Percentiles rank a stretch among this genome's conserved stretches.
These are phyloP conservation scores for Aspergillus nidulans DNA, from an alignment of 495 filamentous ascomycete genomes.

Conservation along the genomic window DNA sequence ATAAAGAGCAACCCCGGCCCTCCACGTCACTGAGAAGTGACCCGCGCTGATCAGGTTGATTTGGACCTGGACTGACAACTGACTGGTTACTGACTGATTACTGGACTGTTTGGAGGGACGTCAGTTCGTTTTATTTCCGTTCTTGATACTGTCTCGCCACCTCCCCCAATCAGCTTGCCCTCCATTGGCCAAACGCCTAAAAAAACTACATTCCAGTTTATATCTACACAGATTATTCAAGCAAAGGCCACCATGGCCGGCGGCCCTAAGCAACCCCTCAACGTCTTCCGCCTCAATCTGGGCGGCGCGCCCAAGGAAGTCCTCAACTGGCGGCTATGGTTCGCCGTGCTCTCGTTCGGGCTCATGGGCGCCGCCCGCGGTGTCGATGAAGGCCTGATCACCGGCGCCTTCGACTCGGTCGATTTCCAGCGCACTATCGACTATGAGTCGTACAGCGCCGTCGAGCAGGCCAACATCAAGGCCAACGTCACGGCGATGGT, in stretches of 20 bases:
- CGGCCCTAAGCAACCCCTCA: conserved; percentile 61
- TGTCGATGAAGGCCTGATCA: conserved; percentile 70
- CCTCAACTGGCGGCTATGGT: conserved; percentile 64
- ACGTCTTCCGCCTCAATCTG: conserved; percentile 58
- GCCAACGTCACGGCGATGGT: conserved; percentile 71
- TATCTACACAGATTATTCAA: not conserved
- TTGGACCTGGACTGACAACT: too few relatives aligned
- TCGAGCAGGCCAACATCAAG: conserved; percentile 56
- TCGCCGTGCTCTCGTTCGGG: conserved; percentile 62
- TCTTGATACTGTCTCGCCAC: too few relatives aligned
- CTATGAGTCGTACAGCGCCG: conserved; percentile 49
- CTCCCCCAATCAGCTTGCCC: too few relatives aligned
- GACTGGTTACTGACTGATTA: too few relatives aligned
- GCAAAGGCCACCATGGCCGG: conserved; percentile 36
- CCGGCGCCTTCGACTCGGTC: conserved; percentile 58
- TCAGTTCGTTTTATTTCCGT: too few relatives aligned
- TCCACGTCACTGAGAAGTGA: too few relatives aligned
- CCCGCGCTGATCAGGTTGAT: too few relatives aligned
- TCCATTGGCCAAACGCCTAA: too few relatives aligned
- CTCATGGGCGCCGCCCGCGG: conserved; percentile 63
- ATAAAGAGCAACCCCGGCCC: too few relatives aligned
- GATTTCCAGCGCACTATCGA: conserved; percentile 57
- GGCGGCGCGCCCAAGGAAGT: conserved; percentile 49
- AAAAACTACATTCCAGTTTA: too few relatives aligned
- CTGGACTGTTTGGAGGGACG: too few relatives aligned